These are phyloP conservation scores for Ustilago xerochloae DNA, from an alignment of 1,284 basidiomycete species.

Conservation along the genomic window DNA sequence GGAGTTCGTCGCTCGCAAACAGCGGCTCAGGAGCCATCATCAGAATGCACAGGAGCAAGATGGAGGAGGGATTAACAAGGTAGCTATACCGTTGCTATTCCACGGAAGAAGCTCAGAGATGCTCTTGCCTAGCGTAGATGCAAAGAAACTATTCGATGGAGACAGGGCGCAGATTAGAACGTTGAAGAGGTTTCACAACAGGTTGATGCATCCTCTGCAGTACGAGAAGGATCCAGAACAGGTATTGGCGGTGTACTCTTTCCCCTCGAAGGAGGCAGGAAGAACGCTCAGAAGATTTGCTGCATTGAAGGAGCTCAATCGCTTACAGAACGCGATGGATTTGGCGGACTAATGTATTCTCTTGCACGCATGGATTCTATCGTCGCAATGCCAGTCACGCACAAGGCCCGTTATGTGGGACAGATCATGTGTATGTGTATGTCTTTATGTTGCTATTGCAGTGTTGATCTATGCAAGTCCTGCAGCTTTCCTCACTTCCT, in stretches of 20 bases:
- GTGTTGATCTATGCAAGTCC: constrained; percentile 34
- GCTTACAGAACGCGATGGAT: constrained; percentile 13
- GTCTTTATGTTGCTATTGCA: neutral
- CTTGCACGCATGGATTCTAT: neutral
- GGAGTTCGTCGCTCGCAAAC: constrained; percentile 25
- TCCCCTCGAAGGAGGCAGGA: constrained; percentile 21
- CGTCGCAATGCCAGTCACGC: neutral
- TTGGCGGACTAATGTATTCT: no score
- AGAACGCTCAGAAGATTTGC: constrained; percentile 36
- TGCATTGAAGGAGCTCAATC: constrained; percentile 27
- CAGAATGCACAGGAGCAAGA: neutral
- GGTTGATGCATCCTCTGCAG: constrained; percentile 24
- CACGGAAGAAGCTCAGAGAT: constrained; percentile 27
- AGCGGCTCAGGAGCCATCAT: neutral
- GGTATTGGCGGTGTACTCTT: constrained; percentile 33
- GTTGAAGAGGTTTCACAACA: constrained; percentile 23
- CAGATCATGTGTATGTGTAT: neutral
- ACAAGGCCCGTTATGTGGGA: no score
- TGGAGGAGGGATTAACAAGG: constrained; percentile 5
- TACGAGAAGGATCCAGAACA: constrained; percentile 23
- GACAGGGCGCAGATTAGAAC: constrained; percentile 17
- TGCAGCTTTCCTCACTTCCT: constrained; percentile 63
- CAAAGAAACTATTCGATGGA: constrained; percentile 25
- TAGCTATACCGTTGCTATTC: constrained; percentile 30
- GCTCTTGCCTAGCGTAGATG: constrained; percentile 33